A percentile compares a stretch with the other conserved stretches of the same genome.
phyloP scores from a whole-genome alignment of 306 rosid genomes.

The Carpinus viminea region DNA sequence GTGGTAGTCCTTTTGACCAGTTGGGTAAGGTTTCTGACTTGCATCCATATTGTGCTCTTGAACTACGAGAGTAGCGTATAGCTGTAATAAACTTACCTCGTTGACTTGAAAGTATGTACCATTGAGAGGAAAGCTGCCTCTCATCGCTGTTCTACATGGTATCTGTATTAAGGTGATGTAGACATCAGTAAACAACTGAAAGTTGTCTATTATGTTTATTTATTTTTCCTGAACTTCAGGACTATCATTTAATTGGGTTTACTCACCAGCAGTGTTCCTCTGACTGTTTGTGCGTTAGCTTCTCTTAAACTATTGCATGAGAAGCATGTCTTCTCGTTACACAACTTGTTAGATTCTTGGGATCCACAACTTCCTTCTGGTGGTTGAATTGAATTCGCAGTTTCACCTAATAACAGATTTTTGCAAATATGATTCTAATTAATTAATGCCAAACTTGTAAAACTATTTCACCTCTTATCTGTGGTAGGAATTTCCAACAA shows the following conservation, averaged over 20 bases:
- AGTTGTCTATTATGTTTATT: slow-evolving; percentile 11
- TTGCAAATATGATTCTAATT: slow-evolving; percentile 18
- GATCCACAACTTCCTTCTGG: slow-evolving; percentile 68
- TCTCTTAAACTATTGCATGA: slow-evolving; percentile 77
- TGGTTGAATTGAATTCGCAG: slow-evolving; percentile 63
- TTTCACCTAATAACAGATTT: slow-evolving; percentile 59
- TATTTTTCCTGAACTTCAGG: slow-evolving; percentile 6
- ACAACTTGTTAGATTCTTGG: slow-evolving; percentile 47
- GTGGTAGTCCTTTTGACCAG: not conserved
- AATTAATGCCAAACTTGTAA: slow-evolving; percentile 19
- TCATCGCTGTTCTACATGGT: slow-evolving; percentile 91
- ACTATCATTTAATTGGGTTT: slow-evolving; percentile 6
- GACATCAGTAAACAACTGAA: slow-evolving; percentile 21
- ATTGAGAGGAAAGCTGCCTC: slow-evolving; percentile 91
- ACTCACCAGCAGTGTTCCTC: slow-evolving; percentile 87
- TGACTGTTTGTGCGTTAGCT: slow-evolving; percentile 68
- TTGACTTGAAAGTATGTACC: slow-evolving; percentile 96
- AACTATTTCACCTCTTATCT: slow-evolving; percentile 15
- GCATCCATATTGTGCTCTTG: not conserved
- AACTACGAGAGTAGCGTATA: not conserved
- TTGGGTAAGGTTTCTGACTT: not conserved
- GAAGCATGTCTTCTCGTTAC: slow-evolving; percentile 65
- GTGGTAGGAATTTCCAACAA: slow-evolving; percentile 14
- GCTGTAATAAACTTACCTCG: slow-evolving; percentile 53
- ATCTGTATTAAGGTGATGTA: slow-evolving; percentile 44